Base-by-base conservation (phyloP, 2,329 filamentous ascomycete species). In the Graphilbum sp. region DNA sequence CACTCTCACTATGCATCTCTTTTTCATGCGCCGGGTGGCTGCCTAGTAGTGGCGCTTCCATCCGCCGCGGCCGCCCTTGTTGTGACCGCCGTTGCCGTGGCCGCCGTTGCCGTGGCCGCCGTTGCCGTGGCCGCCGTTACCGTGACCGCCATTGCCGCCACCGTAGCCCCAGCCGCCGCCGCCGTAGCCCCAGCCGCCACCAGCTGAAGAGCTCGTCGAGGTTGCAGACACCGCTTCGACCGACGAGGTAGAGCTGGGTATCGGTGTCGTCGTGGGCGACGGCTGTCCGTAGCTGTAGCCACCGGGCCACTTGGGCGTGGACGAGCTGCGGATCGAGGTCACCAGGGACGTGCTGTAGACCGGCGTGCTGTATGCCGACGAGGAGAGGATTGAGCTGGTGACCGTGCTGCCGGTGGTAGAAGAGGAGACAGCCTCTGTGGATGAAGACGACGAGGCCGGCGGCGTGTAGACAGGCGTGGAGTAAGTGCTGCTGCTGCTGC, bases 251-350 rank as follows among this genome's bases (percentile, higher is more conserved):
- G 23, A 25, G 23, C 23, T 25, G 12, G 23, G 31, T 19, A 8
- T 17, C 31, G 31, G 31, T 32, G 17, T 25, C 23, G 23, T 7
- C 23, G 23, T 25, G 7, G 33, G n/a, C 4, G 40, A 10, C 5
- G 35, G 39, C 10, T 19, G 16, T 19, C 37, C 39, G 19, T 44
- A 44, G 27, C 16, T 42, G 34, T 45, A 45, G 17, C 40, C 44
- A 20, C 44, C 44, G 3, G 42, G 36, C 42, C 42, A 45, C 13
- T 17, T 23, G 16, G 33, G 32, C 9, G 37, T 18, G 7, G 36
- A 15, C 13, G 36, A 37, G 25, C 30, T 17, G 18, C 24, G n/a
- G 25, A 17, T 25, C 20, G 30, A 38, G 4, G 36, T 23, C 9
- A 32, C 11, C n/a, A 21, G 19, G 2, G n/a, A 12, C 5, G 18